These are phyloP conservation scores for Exophiala mesophila DNA, from an alignment of 2,329 filamentous ascomycete species.

Conservation along the genomic window DNA sequence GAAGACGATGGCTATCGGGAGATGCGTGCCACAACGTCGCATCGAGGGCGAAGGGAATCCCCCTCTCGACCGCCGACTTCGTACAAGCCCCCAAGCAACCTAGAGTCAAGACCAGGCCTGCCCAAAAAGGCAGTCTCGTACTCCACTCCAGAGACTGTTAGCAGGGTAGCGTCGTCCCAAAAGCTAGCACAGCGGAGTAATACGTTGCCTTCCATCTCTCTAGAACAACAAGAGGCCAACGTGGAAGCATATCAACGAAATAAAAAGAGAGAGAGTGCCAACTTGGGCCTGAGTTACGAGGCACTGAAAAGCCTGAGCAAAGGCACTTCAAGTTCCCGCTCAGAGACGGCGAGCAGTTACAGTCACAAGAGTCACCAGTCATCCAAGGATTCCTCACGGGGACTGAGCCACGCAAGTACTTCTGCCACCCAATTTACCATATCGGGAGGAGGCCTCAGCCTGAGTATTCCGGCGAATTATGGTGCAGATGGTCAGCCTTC, in stretches of 20 bases:
- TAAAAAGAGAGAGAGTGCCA: slow-evolving; percentile 15
- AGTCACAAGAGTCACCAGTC: slow-evolving; percentile 24
- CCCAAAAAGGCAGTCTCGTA: slow-evolving; percentile 19
- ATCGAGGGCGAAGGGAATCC: slow-evolving; percentile 17
- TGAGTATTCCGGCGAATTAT: slow-evolving; percentile 20
- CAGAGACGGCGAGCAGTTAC: slow-evolving; percentile 25
- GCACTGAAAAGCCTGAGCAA: slow-evolving; percentile 21
- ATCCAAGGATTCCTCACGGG: slow-evolving; percentile 25
- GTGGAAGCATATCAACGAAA: slow-evolving; percentile 23
- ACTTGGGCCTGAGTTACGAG: slow-evolving; percentile 20
- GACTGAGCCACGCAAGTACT: slow-evolving; percentile 15
- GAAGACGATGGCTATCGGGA: slow-evolving; percentile 12
- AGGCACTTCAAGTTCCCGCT: slow-evolving; percentile 17
- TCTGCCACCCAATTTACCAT: slow-evolving; percentile 18
- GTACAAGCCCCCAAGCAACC: slow-evolving; percentile 8
- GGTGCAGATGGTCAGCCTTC: slow-evolving; percentile 16
- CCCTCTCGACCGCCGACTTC: slow-evolving; percentile 22
- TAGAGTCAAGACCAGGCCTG: slow-evolving; percentile 15
- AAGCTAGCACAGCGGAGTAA: slow-evolving; percentile 7
- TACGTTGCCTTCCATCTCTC: slow-evolving; percentile 11
- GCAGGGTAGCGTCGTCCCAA: slow-evolving; percentile 14
- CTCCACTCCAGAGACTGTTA: slow-evolving; percentile 8
- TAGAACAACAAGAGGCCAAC: slow-evolving; percentile 19
- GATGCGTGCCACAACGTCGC: slow-evolving; percentile 9
- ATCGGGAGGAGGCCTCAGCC: slow-evolving; percentile 14